These are phyloP conservation scores for Fusarium armeniacum DNA, from an alignment of 2,329 filamentous ascomycete species.

Conservation along the genomic window DNA sequence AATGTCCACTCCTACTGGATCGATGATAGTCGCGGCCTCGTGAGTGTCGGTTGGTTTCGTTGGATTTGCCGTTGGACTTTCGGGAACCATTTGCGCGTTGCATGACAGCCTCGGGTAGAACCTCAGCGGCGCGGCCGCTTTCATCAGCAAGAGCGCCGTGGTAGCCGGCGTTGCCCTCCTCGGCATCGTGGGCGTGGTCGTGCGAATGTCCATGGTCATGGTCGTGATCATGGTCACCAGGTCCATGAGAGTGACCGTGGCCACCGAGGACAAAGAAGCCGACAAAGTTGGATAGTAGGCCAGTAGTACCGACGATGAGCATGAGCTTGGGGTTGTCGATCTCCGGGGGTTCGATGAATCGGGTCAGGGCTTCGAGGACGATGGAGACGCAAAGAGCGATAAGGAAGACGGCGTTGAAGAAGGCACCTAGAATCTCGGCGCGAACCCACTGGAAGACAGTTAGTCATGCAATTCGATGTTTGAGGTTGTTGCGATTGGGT, in stretches of 20 bases:
- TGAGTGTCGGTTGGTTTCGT: slow-evolving; percentile 53
- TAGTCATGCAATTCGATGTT: slow-evolving; percentile 33
- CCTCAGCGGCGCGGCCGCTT: slow-evolving; percentile 70
- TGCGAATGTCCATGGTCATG: slow-evolving; percentile 58
- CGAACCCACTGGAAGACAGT: slow-evolving; percentile 82
- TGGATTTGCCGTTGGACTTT: slow-evolving; percentile 55
- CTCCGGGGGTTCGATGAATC: slow-evolving; percentile 90
- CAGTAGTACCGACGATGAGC: slow-evolving; percentile 87
- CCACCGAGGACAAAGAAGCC: slow-evolving; percentile 94
- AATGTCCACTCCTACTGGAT: slow-evolving; percentile 65
- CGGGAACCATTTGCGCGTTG: slow-evolving; percentile 59
- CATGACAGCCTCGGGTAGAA: slow-evolving; percentile 73
- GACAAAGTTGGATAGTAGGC: slow-evolving; percentile 87
- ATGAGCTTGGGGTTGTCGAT: slow-evolving; percentile 89
- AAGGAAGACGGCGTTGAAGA: slow-evolving; percentile 97
- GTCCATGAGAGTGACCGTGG: slow-evolving; percentile 86
- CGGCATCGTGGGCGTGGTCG: slow-evolving; percentile 58
- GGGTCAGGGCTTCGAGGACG: slow-evolving; percentile 92
- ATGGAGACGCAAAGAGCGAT: slow-evolving; percentile 97
- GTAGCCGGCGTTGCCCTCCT: slow-evolving; percentile 65
- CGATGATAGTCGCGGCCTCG: slow-evolving; percentile 62
- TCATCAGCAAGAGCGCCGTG: slow-evolving; percentile 66
- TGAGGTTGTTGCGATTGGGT: background rate
- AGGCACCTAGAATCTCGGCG: slow-evolving; percentile 94
- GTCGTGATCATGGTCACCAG: slow-evolving; percentile 62